Conservation (phyloP, 2,329 filamentous ascomycete species). For the Monosporascus sp. region DNA sequence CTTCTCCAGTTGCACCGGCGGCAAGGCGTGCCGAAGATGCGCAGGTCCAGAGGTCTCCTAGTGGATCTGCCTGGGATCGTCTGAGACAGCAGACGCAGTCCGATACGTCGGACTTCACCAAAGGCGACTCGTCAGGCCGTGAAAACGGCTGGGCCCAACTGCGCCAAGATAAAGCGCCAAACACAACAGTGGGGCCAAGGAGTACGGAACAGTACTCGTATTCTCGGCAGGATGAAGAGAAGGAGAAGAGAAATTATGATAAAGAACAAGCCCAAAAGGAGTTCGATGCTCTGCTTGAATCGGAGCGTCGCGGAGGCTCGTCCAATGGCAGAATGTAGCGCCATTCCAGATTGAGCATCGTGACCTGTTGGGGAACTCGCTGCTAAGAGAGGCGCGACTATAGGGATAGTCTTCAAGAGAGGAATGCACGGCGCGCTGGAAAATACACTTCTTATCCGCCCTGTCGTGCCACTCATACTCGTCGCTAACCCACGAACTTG, state of each 20-base stretch:
- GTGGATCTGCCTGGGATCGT: conserved; percentile 40
- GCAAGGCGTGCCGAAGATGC: conserved; percentile 15
- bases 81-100: conserved; percentile 32
- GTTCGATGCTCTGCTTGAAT: conserved; percentile 44
- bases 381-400: background rate
- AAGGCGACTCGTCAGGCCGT: conserved; percentile 23
- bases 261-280: conserved; percentile 45
- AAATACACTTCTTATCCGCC: too few species aligned
- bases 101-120: conserved; percentile 10
- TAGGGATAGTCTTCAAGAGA: too few species aligned
- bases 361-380: background rate
- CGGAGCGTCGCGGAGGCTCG: conserved; percentile 29
- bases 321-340: background rate
- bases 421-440: too few species aligned
- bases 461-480: too few species aligned
- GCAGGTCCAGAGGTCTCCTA: conserved; percentile 10
- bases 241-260: conserved; percentile 27
- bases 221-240: conserved; percentile 32
- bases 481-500: too few species aligned
- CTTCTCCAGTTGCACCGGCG: conserved; percentile 36
- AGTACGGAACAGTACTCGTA: conserved; percentile 30
- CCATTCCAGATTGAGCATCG: background rate
- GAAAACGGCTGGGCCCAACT: conserved; percentile 20
- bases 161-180: conserved; percentile 19
- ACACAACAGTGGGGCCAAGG: conserved; percentile 10